A percentile compares a stretch with the other conserved stretches of the same genome.
Conservation (phyloP, 148 eudicot genomes). For the Persicaria maculosa region DNA sequence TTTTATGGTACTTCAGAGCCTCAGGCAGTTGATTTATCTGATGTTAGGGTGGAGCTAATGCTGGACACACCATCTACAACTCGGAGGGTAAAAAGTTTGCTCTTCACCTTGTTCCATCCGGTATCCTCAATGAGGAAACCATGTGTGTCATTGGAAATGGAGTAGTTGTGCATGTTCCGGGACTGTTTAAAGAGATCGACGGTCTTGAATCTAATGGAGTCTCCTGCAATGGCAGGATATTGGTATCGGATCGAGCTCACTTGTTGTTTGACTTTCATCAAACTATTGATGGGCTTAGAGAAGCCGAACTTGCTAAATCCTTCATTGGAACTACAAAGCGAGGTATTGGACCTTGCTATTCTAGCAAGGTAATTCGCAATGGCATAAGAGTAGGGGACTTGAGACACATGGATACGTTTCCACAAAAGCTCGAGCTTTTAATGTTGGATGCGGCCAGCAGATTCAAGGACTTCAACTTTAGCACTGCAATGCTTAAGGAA, state of each 20-base stretch:
- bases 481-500: conserved; percentile 49
- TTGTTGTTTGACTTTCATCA: conserved; percentile 85
- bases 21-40: conserved; percentile 3
- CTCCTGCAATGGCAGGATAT: conserved; percentile 76
- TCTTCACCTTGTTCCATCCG: conserved; percentile 95
- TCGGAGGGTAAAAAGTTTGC: conserved; percentile 93
- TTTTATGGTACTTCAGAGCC: background rate
- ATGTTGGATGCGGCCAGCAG: conserved; percentile 77
- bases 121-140: conserved; percentile 85
- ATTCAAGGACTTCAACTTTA: conserved; percentile 60
- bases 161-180: conserved; percentile 85
- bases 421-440: conserved; percentile 70
- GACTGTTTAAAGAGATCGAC: conserved; percentile 80
- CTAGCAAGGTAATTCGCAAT: conserved; percentile 79
- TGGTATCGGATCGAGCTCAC: conserved; percentile 95
- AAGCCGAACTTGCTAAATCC: conserved; percentile 79
- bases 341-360: conserved; percentile 86
- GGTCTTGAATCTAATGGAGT: conserved; percentile 82
- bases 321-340: conserved; percentile 91
- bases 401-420: conserved; percentile 89
- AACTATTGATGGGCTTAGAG: conserved; percentile 77
- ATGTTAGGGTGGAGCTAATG: conserved; percentile 90
- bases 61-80: conserved; percentile 91
- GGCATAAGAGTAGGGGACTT: conserved; percentile 84
- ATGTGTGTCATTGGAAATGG: conserved; percentile 90